Conservation (phyloP, 2,329 filamentous ascomycete genomes). For the Fusarium siculi region DNA sequence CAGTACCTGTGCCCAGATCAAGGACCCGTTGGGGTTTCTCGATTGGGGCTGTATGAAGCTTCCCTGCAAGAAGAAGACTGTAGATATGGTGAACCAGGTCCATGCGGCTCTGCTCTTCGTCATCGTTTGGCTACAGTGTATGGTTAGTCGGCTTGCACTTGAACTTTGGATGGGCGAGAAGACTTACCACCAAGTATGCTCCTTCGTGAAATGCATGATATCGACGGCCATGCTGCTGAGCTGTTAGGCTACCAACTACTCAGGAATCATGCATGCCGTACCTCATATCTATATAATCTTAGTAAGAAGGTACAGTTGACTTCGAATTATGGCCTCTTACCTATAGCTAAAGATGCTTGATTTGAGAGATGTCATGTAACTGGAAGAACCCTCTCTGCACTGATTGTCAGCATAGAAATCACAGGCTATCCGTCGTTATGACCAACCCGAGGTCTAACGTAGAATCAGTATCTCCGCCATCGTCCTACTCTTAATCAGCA, state of each 20-base stretch:
- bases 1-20: conserved; percentile 26
- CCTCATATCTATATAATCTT: conserved; percentile 15
- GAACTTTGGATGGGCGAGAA: fast-evolving
- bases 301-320: fast-evolving
- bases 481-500: neutral
- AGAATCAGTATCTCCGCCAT: neutral
- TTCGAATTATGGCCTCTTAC: neutral
- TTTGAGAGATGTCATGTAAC: conserved; percentile 20
- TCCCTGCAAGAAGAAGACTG: conserved; percentile 13
- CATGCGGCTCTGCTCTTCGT: conserved; percentile 29
- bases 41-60: conserved; percentile 22
- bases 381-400: conserved; percentile 3
- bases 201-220: conserved; percentile 35
- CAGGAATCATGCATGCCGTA: fast-evolving
- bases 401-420: neutral
- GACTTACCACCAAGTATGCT: conserved; percentile 8
- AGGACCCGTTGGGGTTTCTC: conserved; percentile 19
- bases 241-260: neutral
- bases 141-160: fast-evolving
- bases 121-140: conserved; percentile 18
- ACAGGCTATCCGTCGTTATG: fast-evolving
- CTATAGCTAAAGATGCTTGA: conserved; percentile 30
- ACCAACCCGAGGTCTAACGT: neutral
- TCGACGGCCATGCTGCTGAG: conserved; percentile 24
- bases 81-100: conserved; percentile 32